phyloP scores from a whole-genome alignment of 345 rosid species.

The Eutrema japonicum region DNA sequence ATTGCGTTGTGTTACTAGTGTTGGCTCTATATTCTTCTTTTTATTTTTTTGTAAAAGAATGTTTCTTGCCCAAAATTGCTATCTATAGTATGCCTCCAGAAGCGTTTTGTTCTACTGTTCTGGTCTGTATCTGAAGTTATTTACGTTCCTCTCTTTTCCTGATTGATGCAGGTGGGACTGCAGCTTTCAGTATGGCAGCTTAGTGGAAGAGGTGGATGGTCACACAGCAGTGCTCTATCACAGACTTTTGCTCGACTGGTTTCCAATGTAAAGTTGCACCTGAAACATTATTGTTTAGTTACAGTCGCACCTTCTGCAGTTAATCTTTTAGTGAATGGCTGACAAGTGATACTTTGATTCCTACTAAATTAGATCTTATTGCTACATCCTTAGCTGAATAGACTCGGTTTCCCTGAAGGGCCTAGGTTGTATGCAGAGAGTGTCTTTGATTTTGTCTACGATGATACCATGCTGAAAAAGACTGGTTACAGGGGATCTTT shows the following conservation, averaged over 20 bases:
- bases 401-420: constrained; percentile 7
- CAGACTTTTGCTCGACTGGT: constrained; percentile 96
- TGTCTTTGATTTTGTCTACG: constrained; percentile 9
- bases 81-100: constrained; percentile 4
- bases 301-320: not conserved
- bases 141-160: constrained; percentile 17
- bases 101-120: constrained; percentile 27
- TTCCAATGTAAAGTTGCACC: constrained; percentile 66
- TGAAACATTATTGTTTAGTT: constrained; percentile 5
- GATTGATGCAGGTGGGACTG: constrained; percentile 89
- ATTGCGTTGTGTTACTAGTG: constrained; percentile 11
- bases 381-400: not conserved
- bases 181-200: constrained; percentile 91
- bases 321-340: not conserved
- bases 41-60: constrained; percentile 10
- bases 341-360: constrained; percentile 6
- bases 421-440: constrained; percentile 10
- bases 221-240: constrained; percentile 98
- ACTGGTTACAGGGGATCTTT: constrained; percentile 13
- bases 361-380: not conserved
- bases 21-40: constrained; percentile 12
- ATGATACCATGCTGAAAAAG: constrained; percentile 9
- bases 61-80: not conserved
- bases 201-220: constrained; percentile 99
- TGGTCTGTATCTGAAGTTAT: constrained; percentile 21